Evolutionary conservation across 2,329 filamentous ascomycete species (phyloP), one percentile per base, ranked within the genome.

Genomic region (Rhinocladiella mackenziei): DNA sequence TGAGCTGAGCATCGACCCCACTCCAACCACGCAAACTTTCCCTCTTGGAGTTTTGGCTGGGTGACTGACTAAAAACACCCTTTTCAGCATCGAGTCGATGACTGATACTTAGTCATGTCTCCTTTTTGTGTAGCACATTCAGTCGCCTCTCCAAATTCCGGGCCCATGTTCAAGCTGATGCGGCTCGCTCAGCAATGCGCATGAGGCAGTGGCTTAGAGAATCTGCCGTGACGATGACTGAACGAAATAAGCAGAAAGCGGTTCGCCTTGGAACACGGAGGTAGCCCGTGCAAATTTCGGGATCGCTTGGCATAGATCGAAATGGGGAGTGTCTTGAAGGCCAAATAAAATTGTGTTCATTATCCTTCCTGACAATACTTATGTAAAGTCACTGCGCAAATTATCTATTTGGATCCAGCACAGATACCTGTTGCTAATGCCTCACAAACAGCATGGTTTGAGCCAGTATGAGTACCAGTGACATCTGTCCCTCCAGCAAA

Each of bases 401-500:
- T n/a, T n/a, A n/a, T n/a, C n/a, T n/a, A n/a, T n/a, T n/a, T n/a
- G n/a, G n/a, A n/a, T n/a, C n/a, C n/a, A n/a, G n/a, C n/a, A n/a
- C n/a, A n/a, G n/a, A n/a, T n/a, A n/a, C n/a, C n/a, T n/a, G n/a
- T n/a, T n/a, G n/a, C n/a, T n/a, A n/a, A n/a, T n/a, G n/a, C n/a
- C n/a, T 26, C 8, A 26, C 23, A n/a, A 26, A 8, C 8, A 26
- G 64, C 62, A 8, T 65, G 5, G 37, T 69, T 66, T 7, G 64
- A 67, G 71, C 28, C 33, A n/a, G 47, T 43, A 20, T 39, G 66
- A 3, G 65, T 65, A 13, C 60, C 60, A 30, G 37, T 48, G 26
- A 58, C 62, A 14, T 58, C 60, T 35, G 56, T 42, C n/a, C 51
- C 43, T 47, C 55, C 22, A n/a, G n/a, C n/a, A n/a, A n/a, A n/a